These are phyloP conservation scores for Ramaria rubella DNA, from an alignment of 768 basidiomycete genomes.

Conservation along the genomic window DNA sequence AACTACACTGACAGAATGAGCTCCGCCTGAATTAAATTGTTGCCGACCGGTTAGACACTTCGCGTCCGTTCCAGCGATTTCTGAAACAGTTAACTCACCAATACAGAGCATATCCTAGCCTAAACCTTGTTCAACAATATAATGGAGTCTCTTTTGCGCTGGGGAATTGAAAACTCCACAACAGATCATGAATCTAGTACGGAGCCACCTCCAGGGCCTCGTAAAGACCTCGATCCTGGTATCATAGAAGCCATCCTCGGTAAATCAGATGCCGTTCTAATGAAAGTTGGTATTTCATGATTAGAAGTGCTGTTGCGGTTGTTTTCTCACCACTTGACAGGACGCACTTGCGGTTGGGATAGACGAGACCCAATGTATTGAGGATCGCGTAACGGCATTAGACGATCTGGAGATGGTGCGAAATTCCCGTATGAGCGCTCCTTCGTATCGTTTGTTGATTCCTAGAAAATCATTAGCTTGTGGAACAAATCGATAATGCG, in stretches of 20 bases:
- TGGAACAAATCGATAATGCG: conserved; percentile 88
- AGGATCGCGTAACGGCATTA: conserved; percentile 58
- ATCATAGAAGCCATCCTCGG: conserved; percentile 83
- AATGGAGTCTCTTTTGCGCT: conserved; percentile 77
- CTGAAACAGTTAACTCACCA: background rate
- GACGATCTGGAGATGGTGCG: conserved; percentile 86
- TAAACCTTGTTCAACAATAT: background rate
- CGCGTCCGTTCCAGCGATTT: background rate
- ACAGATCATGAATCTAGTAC: conserved; percentile 22
- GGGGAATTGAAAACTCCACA: conserved; percentile 69
- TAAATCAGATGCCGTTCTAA: conserved; percentile 70
- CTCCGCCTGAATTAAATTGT: background rate
- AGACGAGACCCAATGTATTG: conserved; percentile 48
- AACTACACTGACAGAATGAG: conserved; percentile 8
- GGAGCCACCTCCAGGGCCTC: conserved; percentile 26
- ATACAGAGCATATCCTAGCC: background rate
- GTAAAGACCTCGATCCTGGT: conserved; percentile 62
- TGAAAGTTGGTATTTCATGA: conserved; percentile 41
- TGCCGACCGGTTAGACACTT: background rate
- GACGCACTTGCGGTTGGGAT: conserved; percentile 62
- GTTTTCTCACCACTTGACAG: conserved; percentile 8
- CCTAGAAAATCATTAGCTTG: conserved; percentile 52
- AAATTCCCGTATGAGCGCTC: background rate
- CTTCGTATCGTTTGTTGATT: background rate
- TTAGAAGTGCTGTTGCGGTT: background rate